phyloP scores from a whole-genome alignment of 495 filamentous ascomycete species.

The Penicillium parvum region DNA sequence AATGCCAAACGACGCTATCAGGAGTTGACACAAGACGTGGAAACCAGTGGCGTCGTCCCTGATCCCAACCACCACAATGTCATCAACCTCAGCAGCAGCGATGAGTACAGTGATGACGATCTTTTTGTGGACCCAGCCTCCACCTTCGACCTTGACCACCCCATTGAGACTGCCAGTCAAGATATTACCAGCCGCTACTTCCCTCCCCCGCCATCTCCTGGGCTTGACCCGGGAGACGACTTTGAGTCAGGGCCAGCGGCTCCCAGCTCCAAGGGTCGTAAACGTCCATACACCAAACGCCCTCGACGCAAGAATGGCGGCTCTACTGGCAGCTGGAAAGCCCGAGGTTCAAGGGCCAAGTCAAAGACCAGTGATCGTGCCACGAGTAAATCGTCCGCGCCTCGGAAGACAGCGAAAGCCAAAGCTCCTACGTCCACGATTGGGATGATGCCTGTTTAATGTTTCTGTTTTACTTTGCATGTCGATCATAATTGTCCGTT shows the following conservation, averaged over 20 bases:
- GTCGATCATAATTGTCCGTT: conserved; percentile 23
- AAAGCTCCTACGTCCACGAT: conserved; percentile 37
- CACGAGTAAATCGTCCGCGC: conserved; percentile 18
- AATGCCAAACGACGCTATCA: conserved; percentile 53
- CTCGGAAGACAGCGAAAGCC: conserved; percentile 26
- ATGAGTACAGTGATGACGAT: conserved; percentile 53
- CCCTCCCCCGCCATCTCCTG: conserved; percentile 22
- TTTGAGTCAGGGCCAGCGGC: conserved; percentile 15
- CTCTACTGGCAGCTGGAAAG: conserved; percentile 21
- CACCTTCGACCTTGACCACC: conserved; percentile 32
- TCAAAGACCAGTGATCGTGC: conserved; percentile 18
- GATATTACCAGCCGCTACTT: conserved; percentile 47
- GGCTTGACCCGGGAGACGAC: conserved; percentile 23
- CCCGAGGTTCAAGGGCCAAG: conserved; percentile 26
- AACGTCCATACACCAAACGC: conserved; percentile 27
- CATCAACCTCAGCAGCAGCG: conserved; percentile 62
- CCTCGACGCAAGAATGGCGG: conserved; percentile 27
- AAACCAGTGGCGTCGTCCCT: conserved; percentile 44
- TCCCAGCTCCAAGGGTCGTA: conserved; percentile 24
- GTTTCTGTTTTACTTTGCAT: conserved; percentile 6
- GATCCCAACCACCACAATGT: conserved; percentile 60
- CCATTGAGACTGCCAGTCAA: conserved; percentile 7
- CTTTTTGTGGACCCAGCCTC: conserved; percentile 36
- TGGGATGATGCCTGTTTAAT: conserved; percentile 47
- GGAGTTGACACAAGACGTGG: conserved; percentile 50